Evolutionary conservation across 2,329 filamentous ascomycete genomes (phyloP).

Genomic region (Hypoxylon sp.): DNA sequence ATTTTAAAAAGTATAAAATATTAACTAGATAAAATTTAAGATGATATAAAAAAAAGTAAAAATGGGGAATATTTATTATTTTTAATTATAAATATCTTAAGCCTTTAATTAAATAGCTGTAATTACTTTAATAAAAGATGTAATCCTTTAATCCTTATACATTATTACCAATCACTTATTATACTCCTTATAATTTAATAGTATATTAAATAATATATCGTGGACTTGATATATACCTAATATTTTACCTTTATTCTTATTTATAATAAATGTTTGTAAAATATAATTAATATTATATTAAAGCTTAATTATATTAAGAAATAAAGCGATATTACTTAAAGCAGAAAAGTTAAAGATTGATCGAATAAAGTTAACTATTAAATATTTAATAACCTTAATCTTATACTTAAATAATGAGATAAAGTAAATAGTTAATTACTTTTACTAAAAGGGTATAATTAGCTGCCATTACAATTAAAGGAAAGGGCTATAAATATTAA

Average conservation of each 20-base stretch:
- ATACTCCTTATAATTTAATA: constrained; percentile 1
- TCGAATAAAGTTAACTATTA: no score
- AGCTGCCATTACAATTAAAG: constrained; percentile 2
- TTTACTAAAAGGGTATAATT: neutral
- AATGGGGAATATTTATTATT: constrained; percentile 4
- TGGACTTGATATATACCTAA: neutral
- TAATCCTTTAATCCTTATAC: constrained; percentile 12
- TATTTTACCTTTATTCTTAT: no score
- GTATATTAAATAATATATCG: constrained; percentile 3
- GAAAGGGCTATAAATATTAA: constrained; percentile 2
- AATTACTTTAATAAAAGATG: constrained; percentile 5
- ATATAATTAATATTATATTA: no score
- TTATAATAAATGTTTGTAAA: no score
- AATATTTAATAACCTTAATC: no score
- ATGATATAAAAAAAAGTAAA: constrained; percentile 3
- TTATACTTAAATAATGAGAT: no score
- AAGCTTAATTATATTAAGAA: no score
- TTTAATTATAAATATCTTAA: constrained; percentile 6
- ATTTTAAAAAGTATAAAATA: neutral
- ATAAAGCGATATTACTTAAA: no score
- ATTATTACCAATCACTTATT: neutral
- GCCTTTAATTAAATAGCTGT: neutral
- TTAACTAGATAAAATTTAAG: constrained; percentile 1
- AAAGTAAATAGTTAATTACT: no score
- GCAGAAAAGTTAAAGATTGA: no score